Conservation (phyloP, 228 moss, liverwort and hornwort species). For the Sphagnum fallax region DNA sequence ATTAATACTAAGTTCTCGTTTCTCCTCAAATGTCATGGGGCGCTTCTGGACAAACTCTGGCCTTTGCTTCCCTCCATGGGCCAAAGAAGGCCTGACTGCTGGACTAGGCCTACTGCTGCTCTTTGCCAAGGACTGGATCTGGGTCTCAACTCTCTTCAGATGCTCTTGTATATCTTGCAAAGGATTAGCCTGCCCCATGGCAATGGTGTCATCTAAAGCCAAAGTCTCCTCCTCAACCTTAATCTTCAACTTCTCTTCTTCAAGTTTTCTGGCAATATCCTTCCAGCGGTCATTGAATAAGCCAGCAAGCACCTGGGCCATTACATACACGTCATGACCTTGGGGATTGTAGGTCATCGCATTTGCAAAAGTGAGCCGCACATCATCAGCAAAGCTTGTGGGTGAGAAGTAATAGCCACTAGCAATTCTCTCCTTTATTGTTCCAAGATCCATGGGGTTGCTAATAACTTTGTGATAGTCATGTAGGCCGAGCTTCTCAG, state of each 20-base stretch:
- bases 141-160: neutral
- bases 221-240: constrained; percentile 5
- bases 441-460: constrained; percentile 32
- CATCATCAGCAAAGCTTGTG: constrained; percentile 15
- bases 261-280: constrained; percentile 8
- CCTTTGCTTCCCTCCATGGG: constrained; percentile 12
- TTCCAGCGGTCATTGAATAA: constrained; percentile 25
- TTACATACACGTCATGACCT: constrained; percentile 10
- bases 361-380: constrained; percentile 23
- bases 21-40: constrained; percentile 16
- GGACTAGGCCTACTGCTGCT: constrained; percentile 6
- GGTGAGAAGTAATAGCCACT: constrained; percentile 11
- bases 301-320: constrained; percentile 14
- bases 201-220: neutral
- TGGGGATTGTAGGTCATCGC: constrained; percentile 27
- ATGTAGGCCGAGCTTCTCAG: constrained; percentile 21
- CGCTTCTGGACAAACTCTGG: constrained; percentile 15
- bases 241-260: constrained; percentile 3
- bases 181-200: neutral
- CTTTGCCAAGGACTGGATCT: constrained; percentile 1
- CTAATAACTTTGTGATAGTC: constrained; percentile 31
- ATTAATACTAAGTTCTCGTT: constrained; percentile 12
- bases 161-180: constrained; percentile 7
- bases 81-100: neutral
- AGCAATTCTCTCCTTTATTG: constrained; percentile 10